phyloP scores from a whole-genome alignment of 1,284 basidiomycete species.

The Cryptococcus jaspeensis region DNA sequence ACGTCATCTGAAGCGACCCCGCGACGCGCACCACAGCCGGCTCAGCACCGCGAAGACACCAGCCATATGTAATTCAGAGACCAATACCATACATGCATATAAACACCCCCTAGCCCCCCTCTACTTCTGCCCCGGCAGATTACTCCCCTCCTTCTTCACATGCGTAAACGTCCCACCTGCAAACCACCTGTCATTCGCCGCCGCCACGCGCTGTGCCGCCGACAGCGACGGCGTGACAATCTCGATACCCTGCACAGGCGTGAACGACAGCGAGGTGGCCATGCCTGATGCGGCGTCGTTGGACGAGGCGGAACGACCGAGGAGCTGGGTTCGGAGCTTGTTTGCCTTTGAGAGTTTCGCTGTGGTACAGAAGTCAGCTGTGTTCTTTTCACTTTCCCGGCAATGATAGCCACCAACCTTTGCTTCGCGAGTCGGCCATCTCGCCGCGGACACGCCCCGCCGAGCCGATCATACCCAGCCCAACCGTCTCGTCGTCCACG shows the following conservation, averaged over 20 bases:
- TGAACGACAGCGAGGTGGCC: conserved; percentile 88
- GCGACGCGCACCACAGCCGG: no score
- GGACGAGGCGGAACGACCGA: conserved; percentile 68
- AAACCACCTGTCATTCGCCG: conserved; percentile 92
- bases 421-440: conserved; percentile 78
- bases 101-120: neutral
- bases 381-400: no score
- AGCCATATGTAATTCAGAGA: no score
- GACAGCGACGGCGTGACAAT: conserved; percentile 71
- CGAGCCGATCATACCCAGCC: conserved; percentile 92
- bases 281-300: conserved; percentile 66
- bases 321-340: conserved; percentile 79
- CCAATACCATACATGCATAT: no score
- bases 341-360: conserved; percentile 97
- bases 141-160: conserved; percentile 46
- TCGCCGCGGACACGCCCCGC: conserved; percentile 86
- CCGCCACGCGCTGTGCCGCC: conserved; percentile 76
- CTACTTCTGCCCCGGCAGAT: conserved; percentile 41
- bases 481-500: conserved; percentile 93
- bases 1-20: no score
- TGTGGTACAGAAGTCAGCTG: conserved; percentile 39
- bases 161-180: conserved; percentile 72
- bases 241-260: conserved; percentile 95
- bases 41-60: no score
- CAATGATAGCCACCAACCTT: conserved; percentile 60